A percentile compares a stretch with the other conserved stretches of the same genome.
Evolutionary conservation across 768 basidiomycete species (phyloP).

Genomic region (Favolaschia claudopus): DNA sequence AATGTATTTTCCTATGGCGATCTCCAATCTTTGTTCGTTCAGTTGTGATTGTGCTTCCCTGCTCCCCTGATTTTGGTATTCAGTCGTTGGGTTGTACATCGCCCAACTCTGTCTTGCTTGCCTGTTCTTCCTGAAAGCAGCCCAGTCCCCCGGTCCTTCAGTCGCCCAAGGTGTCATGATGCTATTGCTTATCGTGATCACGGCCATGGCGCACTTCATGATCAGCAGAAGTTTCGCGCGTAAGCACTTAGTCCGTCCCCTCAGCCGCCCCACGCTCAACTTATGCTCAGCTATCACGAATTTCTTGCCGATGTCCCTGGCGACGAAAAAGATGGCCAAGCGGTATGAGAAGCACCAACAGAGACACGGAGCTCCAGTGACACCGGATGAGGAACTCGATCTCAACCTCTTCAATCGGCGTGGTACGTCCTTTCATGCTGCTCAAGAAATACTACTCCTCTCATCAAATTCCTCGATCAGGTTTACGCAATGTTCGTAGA

Average conservation of each 20-base stretch:
- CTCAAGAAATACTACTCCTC: not conserved
- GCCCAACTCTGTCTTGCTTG: slow-evolving; percentile 71
- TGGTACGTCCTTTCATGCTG: slow-evolving; percentile 32
- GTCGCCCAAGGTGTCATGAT: slow-evolving; percentile 58
- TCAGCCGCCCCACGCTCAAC: not conserved
- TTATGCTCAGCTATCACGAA: slow-evolving; percentile 51
- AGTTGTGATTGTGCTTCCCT: slow-evolving; percentile 23
- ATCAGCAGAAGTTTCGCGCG: slow-evolving; percentile 49
- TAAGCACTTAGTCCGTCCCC: slow-evolving; percentile 34
- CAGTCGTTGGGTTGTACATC: slow-evolving; percentile 76
- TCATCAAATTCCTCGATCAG: slow-evolving; percentile 26
- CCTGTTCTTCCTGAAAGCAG: slow-evolving; percentile 69
- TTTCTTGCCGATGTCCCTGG: slow-evolving; percentile 69
- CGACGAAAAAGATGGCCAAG: slow-evolving; percentile 60
- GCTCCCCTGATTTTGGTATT: not conserved
- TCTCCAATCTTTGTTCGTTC: slow-evolving; percentile 56
- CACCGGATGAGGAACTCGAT: slow-evolving; percentile 41
- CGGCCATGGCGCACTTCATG: slow-evolving; percentile 51
- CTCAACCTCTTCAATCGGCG: slow-evolving; percentile 46
- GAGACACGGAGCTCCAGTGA: slow-evolving; percentile 22
- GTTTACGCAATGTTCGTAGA: slow-evolving; percentile 44
- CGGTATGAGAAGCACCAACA: slow-evolving; percentile 46
- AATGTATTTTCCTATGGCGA: slow-evolving; percentile 53
- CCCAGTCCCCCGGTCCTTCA: slow-evolving; percentile 43
- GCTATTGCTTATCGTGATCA: slow-evolving; percentile 65